Evolutionary conservation across 805 yeast genomes (phyloP), one percentile per base, ranked within the genome.

Genomic region (Kurtzmaniella fragi): DNA sequence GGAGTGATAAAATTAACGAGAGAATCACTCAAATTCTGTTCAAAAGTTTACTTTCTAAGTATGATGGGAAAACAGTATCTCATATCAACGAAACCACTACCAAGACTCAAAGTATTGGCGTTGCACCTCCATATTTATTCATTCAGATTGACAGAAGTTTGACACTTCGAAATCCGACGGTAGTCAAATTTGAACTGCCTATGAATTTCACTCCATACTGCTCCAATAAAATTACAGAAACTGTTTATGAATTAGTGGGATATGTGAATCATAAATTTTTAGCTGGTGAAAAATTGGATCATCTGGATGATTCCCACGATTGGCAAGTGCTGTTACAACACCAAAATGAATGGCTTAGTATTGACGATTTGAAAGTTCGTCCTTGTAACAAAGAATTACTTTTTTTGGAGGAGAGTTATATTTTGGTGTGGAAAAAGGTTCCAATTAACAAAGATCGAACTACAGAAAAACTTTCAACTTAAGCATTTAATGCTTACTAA

Each of bases 401-500:
- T 40, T 80, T 83, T 50, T 54, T 84, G 25, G 68, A 71, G 30
- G 85, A 82, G 48, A 72, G 77, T 27, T 78, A 75, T 56, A 59
- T 86, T 17, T 91, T 84, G 56, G 61, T 85, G 9, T 84, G 93
- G 90, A 71, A 75, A 44, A 58, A 54, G 29, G 26, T 38, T 23
- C 38, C n/a, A n/a, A n/a, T n/a, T n/a, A n/a, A n/a, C n/a, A n/a
- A n/a, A 27, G 38, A 13, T 11, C n/a, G 6, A 5, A 28, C n/a
- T 32, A 34, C 13, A 33, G 8, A 28, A 34, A 12, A n/a, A n/a
- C n/a, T n/a, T n/a, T n/a, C n/a, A n/a, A n/a, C n/a, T n/a, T n/a
- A n/a, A n/a, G n/a, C n/a, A n/a, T n/a, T n/a, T n/a, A n/a, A n/a
- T n/a, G n/a, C n/a, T n/a, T n/a, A n/a, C n/a, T n/a, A n/a, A n/a